Evolutionary conservation across 176 grass and related monocot genomes (phyloP).

Genomic region (Triticum timopheevii): DNA sequence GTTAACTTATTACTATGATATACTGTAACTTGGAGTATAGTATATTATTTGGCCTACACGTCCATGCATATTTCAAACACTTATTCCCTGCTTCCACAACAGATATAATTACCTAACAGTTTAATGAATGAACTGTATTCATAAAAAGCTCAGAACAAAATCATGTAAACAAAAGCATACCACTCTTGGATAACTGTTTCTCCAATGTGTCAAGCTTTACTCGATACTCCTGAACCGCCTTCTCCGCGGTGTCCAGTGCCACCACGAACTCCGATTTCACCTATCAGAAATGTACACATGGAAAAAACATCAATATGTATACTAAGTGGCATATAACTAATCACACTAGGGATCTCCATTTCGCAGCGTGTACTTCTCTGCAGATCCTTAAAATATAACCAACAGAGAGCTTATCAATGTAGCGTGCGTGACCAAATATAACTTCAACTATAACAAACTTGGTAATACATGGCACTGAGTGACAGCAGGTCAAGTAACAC

Average conservation of each 20-base stretch:
- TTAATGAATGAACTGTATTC: slow-evolving; percentile 15
- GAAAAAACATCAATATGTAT: background rate
- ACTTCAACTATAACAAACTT: background rate
- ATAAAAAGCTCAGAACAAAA: background rate
- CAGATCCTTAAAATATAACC: slow-evolving; percentile 6
- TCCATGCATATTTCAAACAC: background rate
- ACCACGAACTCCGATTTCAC: slow-evolving; percentile 91
- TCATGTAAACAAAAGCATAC: slow-evolving; percentile 37
- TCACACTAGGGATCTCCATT: background rate
- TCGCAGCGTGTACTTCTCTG: background rate
- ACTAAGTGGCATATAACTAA: slow-evolving; percentile 8
- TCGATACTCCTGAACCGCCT: slow-evolving; percentile 71
- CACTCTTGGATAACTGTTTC: slow-evolving; percentile 60
- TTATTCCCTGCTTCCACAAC: background rate
- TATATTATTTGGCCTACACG: background rate
- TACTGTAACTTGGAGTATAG: background rate
- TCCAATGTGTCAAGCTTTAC: slow-evolving; percentile 44
- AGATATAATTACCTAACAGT: background rate
- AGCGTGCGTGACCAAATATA: background rate
- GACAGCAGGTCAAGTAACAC: background rate
- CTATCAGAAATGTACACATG: slow-evolving; percentile 34
- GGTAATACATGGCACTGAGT: background rate
- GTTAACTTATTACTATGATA: background rate
- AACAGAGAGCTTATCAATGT: background rate
- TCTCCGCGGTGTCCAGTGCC: slow-evolving; percentile 68